phyloP scores from a whole-genome alignment of 2,329 filamentous ascomycete genomes.

The Fonsecaea pedrosoi region DNA sequence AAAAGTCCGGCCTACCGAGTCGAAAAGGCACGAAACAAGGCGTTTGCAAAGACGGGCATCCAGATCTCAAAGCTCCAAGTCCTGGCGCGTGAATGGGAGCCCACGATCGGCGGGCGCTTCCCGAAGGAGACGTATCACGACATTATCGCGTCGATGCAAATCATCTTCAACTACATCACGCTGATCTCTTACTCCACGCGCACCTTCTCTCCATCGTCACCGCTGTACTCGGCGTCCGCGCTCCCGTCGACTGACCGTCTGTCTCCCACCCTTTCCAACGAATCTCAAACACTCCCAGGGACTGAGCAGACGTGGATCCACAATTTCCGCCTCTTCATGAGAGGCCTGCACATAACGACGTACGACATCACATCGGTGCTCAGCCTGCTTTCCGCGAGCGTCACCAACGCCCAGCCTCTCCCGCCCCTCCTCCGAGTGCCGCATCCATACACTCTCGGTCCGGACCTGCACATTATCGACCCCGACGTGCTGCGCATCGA shows the following conservation, averaged over 20 bases:
- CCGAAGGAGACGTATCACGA: slow-evolving; percentile 9
- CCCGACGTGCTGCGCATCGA: background rate
- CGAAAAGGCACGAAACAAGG: background rate
- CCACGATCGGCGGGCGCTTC: slow-evolving; percentile 11
- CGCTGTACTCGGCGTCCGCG: background rate
- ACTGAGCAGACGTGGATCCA: background rate
- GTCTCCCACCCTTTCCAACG: background rate
- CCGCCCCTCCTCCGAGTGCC: slow-evolving; percentile 3
- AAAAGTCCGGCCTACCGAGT: slow-evolving; percentile 9
- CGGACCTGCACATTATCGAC: background rate
- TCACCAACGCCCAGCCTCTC: slow-evolving; percentile 10
- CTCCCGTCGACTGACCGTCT: background rate
- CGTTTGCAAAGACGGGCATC: slow-evolving; percentile 1
- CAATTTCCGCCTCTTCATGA: slow-evolving; percentile 2
- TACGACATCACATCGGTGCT: slow-evolving; percentile 12
- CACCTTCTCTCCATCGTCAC: background rate
- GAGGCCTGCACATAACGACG: background rate
- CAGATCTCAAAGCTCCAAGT: background rate
- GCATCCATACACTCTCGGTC: background rate
- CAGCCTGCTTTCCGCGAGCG: slow-evolving; percentile 1
- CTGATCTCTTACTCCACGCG: background rate
- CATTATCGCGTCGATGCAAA: background rate
- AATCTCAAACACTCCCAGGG: background rate
- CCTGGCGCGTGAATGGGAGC: slow-evolving; percentile 6
- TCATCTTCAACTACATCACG: background rate